Base-by-base conservation (phyloP, 2,329 filamentous ascomycete species). In the Diaporthe sp. region DNA sequence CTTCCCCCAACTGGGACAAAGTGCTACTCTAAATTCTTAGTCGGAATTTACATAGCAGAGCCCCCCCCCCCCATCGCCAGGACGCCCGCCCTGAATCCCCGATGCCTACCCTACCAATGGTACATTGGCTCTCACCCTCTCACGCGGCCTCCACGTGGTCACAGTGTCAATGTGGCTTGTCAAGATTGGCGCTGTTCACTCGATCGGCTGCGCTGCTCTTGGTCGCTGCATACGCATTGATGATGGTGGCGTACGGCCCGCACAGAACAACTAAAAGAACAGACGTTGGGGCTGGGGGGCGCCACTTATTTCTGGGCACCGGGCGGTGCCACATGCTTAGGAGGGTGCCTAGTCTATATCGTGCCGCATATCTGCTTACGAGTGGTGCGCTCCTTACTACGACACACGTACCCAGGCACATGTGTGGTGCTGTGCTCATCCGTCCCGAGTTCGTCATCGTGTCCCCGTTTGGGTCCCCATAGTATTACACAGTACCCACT, bases 81-180 rank as follows among this genome's bases (percentile, higher is more conserved):
- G 8, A 9, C 55, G 7, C 32, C 51, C 3, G 13, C 51, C 30
- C 22, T 15, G 30, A 66, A 32, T 25, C 42, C 61, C 12, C 63
- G 30, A 25, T 51, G 44, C 44, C 44, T 37, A 63, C 58, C 25
- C 32, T 35, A n/a, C n/a, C 47, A 51, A 37, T 32, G 63, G 22
- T 39, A 50, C 47, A 53, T 53, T 53, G 44, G 22, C 63, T 68
- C 63, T 68, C 63, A 53, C 47, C 63, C 22, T 68, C 63, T 68
- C 63, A 68, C 63, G 63, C 63, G 32, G 63, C 63, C 47, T 53
- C 63, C 63, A 68, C 63, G 63, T 68, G 63, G 63, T n/a, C 44
- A 30, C 32, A 25, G 30, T 66, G 44, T 51, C 63, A 25, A 25
- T 30, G 27, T 66, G 42, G 47, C 61, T 51, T 50, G 61, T 50